Evolutionary conservation across 371 early-diverging fungal species (phyloP).

Genomic region (Mucor velutinosus): DNA sequence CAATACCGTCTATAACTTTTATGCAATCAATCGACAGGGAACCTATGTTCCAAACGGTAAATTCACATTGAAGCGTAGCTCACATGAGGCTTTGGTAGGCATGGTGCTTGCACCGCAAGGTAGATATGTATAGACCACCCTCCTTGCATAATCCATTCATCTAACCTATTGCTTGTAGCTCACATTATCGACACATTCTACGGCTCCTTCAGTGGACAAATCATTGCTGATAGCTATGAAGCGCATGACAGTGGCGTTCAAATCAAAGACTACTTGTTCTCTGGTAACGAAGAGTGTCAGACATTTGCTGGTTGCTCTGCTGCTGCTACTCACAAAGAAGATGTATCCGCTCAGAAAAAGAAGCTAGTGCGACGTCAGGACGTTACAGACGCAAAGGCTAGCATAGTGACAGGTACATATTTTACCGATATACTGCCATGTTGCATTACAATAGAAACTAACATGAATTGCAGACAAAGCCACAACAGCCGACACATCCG

Average conservation of each 20-base stretch:
- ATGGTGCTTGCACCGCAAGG: constrained; percentile 22
- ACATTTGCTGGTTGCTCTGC: constrained; percentile 7
- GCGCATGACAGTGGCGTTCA: not conserved
- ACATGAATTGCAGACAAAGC: not conserved
- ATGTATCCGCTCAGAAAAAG: not conserved
- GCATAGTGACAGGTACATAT: not conserved
- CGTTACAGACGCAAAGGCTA: not conserved
- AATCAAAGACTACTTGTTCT: constrained; percentile 13
- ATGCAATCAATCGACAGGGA: constrained; percentile 11
- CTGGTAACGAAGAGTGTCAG: constrained; percentile 10
- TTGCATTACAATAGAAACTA: not conserved
- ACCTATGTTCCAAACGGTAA: constrained; percentile 1
- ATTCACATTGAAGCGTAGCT: constrained; percentile 9
- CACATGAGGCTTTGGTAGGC: constrained; percentile 6
- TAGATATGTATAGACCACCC: not conserved
- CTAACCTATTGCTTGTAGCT: not conserved
- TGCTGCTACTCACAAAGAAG: too few relatives aligned
- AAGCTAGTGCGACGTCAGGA: not conserved
- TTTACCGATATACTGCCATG: not conserved
- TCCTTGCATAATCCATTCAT: not conserved
- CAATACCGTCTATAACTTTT: constrained; percentile 16
- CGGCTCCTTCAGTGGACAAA: constrained; percentile 19
- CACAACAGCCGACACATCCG: not conserved
- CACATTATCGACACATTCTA: constrained; percentile 12
- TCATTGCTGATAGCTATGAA: constrained; percentile 18